A percentile compares a stretch with the other conserved stretches of the same genome.
Conservation (phyloP, 2,329 filamentous ascomycete species). For the Sporothrix brasiliensis region DNA sequence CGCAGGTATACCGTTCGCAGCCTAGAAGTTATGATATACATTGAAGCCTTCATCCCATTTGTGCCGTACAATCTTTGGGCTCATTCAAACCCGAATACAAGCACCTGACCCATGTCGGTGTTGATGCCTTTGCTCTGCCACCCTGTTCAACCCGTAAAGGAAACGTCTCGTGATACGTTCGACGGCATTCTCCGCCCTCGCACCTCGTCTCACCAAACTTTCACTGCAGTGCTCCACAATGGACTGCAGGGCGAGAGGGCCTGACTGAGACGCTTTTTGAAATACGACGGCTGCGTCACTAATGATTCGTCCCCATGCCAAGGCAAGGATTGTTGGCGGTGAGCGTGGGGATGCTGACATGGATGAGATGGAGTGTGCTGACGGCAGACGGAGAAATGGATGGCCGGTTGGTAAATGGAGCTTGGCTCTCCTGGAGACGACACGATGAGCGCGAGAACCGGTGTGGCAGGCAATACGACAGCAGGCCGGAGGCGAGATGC, state of each 20-base stretch:
- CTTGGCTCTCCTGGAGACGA: not conserved
- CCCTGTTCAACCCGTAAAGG: too few relatives aligned
- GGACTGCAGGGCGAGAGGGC: too few relatives aligned
- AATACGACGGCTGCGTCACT: constrained; percentile 17
- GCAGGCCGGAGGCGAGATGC: not conserved
- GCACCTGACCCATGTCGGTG: too few relatives aligned
- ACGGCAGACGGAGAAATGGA: not conserved
- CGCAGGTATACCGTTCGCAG: too few relatives aligned
- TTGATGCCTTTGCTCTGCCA: too few relatives aligned
- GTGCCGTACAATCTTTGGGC: too few relatives aligned
- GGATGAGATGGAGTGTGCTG: not conserved
- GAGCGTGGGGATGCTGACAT: constrained; percentile 18
- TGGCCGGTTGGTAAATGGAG: not conserved
- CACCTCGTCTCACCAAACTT: not conserved
- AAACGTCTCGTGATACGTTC: not conserved
- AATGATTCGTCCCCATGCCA: constrained; percentile 18
- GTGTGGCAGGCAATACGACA: not conserved
- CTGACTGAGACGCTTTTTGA: not conserved
- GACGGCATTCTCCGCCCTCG: not conserved
- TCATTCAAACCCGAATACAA: too few relatives aligned
- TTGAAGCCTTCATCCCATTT: too few relatives aligned
- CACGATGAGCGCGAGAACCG: too few relatives aligned
- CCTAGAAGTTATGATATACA: too few relatives aligned
- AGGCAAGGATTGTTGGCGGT: not conserved
- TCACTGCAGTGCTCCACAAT: not conserved